A percentile compares a stretch with the other conserved stretches of the same genome.
These are phyloP conservation scores for Verticillium klebahnii DNA, from an alignment of 2,329 filamentous ascomycete genomes.

Conservation along the genomic window DNA sequence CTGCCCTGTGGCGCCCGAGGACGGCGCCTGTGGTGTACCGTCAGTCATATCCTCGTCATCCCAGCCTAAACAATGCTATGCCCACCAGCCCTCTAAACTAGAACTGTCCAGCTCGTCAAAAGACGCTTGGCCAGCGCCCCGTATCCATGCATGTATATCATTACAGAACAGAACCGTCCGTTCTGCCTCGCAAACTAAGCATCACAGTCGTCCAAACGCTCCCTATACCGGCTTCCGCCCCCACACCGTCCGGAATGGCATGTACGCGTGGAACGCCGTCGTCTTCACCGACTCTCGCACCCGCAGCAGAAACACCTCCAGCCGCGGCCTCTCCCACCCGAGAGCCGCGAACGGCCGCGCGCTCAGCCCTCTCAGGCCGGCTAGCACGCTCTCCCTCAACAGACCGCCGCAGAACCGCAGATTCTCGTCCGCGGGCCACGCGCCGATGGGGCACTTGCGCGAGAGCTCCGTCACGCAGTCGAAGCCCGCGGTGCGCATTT, in stretches of 20 bases:
- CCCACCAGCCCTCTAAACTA: background rate
- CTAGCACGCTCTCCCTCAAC: conserved; percentile 35
- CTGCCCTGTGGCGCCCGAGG: background rate
- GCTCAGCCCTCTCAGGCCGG: conserved; percentile 33
- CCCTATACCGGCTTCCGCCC: conserved; percentile 28
- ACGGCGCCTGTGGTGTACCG: background rate
- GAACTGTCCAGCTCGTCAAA: background rate
- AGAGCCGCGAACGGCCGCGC: conserved; percentile 33
- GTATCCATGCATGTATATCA: background rate
- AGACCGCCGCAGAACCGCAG: conserved; percentile 34
- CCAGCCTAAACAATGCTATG: background rate
- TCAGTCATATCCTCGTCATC: background rate
- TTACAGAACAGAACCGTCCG: background rate
- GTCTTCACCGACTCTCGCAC: conserved; percentile 34
- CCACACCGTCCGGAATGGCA: conserved; percentile 33
- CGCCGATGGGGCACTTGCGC: conserved; percentile 43
- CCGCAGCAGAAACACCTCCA: conserved; percentile 38
- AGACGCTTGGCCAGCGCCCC: background rate
- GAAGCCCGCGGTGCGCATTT: conserved; percentile 38
- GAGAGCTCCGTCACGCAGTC: conserved; percentile 30
- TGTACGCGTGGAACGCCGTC: conserved; percentile 31
- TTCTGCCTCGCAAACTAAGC: background rate
- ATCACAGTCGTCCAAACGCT: background rate
- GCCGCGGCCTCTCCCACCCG: conserved; percentile 34
- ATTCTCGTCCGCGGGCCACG: conserved; percentile 39